phyloP scores from a whole-genome alignment of 176 grass and related monocot genomes.

The Alloteropsis semialata region DNA sequence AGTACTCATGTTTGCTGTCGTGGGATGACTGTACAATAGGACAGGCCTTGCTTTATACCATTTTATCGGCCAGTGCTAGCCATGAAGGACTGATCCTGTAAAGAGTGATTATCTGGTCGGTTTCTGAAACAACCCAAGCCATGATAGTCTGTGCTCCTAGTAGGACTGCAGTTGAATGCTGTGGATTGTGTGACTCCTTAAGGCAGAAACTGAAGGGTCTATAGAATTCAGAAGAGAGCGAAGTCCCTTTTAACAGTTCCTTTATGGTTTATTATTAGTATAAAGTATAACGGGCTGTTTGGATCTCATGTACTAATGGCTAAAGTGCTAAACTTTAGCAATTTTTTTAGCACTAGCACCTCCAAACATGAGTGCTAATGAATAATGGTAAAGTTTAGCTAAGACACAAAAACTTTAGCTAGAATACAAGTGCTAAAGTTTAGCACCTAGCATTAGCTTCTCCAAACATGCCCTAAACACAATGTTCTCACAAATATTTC shows the following conservation, averaged over 20 bases:
- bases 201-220: background rate
- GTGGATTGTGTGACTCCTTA: background rate
- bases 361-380: no score
- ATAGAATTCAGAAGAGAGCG: background rate
- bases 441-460: no score
- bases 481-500: conserved; percentile 30
- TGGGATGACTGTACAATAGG: background rate
- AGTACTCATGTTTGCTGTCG: background rate
- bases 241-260: background rate
- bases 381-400: no score
- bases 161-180: background rate
- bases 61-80: background rate
- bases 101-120: background rate
- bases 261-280: background rate
- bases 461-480: no score
- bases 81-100: background rate
- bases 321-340: no score
- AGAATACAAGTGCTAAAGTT: no score
- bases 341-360: no score
- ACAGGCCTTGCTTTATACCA: background rate
- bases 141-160: background rate
- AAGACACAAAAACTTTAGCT: no score
- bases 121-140: background rate
- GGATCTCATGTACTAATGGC: no score
- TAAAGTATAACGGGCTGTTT: no score